These are phyloP conservation scores for Colletotrichum caudatum DNA, from an alignment of 2,329 filamentous ascomycete species.

Conservation along the genomic window DNA sequence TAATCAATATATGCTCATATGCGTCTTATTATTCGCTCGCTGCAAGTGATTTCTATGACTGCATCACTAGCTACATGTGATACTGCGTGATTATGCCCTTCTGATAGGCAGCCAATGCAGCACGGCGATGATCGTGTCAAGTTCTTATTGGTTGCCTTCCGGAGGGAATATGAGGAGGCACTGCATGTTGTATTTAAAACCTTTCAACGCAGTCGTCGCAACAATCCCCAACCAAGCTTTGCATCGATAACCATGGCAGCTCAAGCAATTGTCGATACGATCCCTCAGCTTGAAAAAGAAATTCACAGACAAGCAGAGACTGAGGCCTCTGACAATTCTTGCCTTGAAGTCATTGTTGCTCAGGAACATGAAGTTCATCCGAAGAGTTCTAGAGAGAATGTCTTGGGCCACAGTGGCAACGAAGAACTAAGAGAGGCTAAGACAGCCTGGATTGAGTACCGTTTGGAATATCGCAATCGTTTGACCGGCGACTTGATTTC, in stretches of 20 bases:
- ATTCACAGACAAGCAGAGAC: not conserved
- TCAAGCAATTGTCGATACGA: not conserved
- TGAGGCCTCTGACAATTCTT: too few species aligned
- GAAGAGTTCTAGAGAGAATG: not conserved
- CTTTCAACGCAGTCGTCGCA: too few species aligned
- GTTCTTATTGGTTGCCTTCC: not conserved
- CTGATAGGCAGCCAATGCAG: not conserved
- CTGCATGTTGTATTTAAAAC: not conserved
- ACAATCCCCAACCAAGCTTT: too few species aligned
- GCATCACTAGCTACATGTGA: not conserved
- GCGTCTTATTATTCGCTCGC: not conserved
- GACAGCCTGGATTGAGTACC: conserved; percentile 38
- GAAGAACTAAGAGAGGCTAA: not conserved
- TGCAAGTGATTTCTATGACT: not conserved
- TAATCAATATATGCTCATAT: not conserved
- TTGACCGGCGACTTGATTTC: conserved; percentile 36
- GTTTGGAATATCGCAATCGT: conserved; percentile 40
- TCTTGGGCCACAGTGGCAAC: too few species aligned
- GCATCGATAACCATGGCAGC: not conserved
- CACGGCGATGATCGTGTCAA: not conserved
- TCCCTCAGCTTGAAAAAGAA: not conserved
- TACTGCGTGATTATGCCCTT: not conserved
- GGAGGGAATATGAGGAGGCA: not conserved
- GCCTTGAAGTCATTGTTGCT: not conserved
- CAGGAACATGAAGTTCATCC: not conserved